These are phyloP conservation scores for Globisporangium perplexum DNA, from an alignment of 352 stramenopile genomes.

Conservation along the genomic window DNA sequence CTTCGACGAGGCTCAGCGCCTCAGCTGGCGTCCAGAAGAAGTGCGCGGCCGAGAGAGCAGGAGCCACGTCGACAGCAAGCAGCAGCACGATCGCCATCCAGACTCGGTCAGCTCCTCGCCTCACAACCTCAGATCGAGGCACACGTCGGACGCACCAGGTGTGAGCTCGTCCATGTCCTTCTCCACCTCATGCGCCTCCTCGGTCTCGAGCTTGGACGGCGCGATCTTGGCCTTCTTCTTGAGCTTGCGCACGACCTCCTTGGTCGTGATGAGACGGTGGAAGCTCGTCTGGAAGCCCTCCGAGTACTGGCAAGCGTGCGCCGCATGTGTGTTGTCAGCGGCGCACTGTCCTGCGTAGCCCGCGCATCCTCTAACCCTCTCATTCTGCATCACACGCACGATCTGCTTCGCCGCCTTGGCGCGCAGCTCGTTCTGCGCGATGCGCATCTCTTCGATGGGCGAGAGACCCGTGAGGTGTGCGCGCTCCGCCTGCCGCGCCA, in stretches of 20 bases:
- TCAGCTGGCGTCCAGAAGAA: no score
- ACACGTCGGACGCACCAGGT: constrained; percentile 29
- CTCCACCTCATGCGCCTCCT: constrained; percentile 27
- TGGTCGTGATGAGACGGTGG: constrained; percentile 50
- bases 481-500: constrained; percentile 66
- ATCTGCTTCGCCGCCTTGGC: constrained; percentile 61
- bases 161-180: constrained; percentile 77
- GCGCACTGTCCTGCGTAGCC: no score
- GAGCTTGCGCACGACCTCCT: constrained; percentile 49
- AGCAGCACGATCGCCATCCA: background rate
- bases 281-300: constrained; percentile 40
- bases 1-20: constrained; percentile 73
- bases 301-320: constrained; percentile 5
- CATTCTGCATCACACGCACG: constrained; percentile 16
- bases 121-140: background rate
- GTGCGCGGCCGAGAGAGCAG: background rate
- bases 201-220: constrained; percentile 26
- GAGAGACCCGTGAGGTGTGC: constrained; percentile 67
- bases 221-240: constrained; percentile 51
- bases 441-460: constrained; percentile 80
- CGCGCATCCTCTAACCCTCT: background rate
- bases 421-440: constrained; percentile 74
- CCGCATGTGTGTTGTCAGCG: background rate
- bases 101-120: background rate
- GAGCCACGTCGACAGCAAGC: background rate